Evolutionary conservation across 805 yeast species (phyloP).

Genomic region (Myxozyma kluyveri): DNA sequence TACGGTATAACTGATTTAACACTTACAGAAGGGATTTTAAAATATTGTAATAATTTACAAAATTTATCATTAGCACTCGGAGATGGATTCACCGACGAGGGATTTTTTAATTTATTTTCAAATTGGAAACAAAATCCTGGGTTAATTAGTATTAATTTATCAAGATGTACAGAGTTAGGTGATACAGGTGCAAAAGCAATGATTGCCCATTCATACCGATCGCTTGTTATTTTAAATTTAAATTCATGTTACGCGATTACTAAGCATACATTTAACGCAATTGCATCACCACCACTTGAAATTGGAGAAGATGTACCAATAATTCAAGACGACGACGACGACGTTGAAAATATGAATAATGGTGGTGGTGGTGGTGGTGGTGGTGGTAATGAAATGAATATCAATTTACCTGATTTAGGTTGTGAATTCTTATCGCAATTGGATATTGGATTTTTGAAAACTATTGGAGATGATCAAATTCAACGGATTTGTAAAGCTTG

Average conservation of each 20-base stretch:
- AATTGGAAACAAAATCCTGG: constrained; percentile 54
- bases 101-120: constrained; percentile 56
- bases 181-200: constrained; percentile 62
- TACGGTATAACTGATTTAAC: constrained; percentile 55
- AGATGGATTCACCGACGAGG: constrained; percentile 68
- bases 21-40: constrained; percentile 54
- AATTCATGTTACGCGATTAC: constrained; percentile 69
- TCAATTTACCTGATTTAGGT: no score
- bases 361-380: not conserved
- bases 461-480: constrained; percentile 68
- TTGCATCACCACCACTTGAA: constrained; percentile 21
- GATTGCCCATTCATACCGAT: constrained; percentile 58
- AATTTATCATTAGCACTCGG: constrained; percentile 57
- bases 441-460: constrained; percentile 77
- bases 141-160: constrained; percentile 56
- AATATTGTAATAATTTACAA: constrained; percentile 57
- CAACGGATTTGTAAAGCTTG: constrained; percentile 57
- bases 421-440: constrained; percentile 63
- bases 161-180: constrained; percentile 63
- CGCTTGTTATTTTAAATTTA: constrained; percentile 66
- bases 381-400: no score
- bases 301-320: not conserved
- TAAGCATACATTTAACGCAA: constrained; percentile 36
- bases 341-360: not conserved
- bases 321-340: not conserved